Percentiles rank a stretch among this genome's conserved stretches.
phyloP scores from a whole-genome alignment of 1,139 yeast species.

The Ashbya aceris region DNA sequence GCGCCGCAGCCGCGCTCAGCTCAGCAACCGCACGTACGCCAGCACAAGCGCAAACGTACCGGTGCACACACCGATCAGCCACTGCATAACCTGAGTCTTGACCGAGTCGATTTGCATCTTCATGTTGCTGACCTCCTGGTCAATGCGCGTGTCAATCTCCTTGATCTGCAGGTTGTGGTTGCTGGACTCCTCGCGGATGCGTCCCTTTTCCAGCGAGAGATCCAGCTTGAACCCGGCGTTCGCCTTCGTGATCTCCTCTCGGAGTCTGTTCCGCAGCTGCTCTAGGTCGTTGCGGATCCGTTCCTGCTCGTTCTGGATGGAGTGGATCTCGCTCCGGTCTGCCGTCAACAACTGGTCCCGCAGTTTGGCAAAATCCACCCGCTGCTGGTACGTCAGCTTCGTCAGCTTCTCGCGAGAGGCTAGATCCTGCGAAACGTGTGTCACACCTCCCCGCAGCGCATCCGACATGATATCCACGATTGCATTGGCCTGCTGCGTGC shows the following conservation, averaged over 20 bases:
- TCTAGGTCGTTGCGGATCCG: slow-evolving; percentile 77
- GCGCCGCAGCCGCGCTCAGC: not conserved
- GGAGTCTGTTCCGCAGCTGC: slow-evolving; percentile 70
- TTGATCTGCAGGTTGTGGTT: slow-evolving; percentile 88
- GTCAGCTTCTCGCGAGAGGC: slow-evolving; percentile 76
- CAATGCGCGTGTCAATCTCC: slow-evolving; percentile 90
- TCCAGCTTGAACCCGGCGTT: slow-evolving; percentile 88
- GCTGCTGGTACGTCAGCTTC: slow-evolving; percentile 85
- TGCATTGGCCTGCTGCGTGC: slow-evolving; percentile 67
- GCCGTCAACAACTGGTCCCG: slow-evolving; percentile 83
- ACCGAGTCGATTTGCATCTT: slow-evolving; percentile 91
- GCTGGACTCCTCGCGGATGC: slow-evolving; percentile 89
- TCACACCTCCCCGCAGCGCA: slow-evolving; percentile 76
- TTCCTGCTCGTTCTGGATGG: slow-evolving; percentile 80
- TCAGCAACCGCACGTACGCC: slow-evolving; percentile 77
- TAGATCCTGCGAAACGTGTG: slow-evolving; percentile 61
- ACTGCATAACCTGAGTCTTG: slow-evolving; percentile 92
- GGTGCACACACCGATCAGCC: slow-evolving; percentile 96
- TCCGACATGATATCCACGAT: slow-evolving; percentile 67
- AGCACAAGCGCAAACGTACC: slow-evolving; percentile 92
- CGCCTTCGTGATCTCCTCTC: slow-evolving; percentile 86
- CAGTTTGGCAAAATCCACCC: slow-evolving; percentile 90
- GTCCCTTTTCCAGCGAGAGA: slow-evolving; percentile 84
- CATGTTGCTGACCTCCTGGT: slow-evolving; percentile 90
- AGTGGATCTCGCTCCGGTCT: slow-evolving; percentile 79